Evolutionary conservation across 306 rosid genomes (phyloP), one percentile per base, ranked within the genome.

Genomic region (Acacia melanoxylon): DNA sequence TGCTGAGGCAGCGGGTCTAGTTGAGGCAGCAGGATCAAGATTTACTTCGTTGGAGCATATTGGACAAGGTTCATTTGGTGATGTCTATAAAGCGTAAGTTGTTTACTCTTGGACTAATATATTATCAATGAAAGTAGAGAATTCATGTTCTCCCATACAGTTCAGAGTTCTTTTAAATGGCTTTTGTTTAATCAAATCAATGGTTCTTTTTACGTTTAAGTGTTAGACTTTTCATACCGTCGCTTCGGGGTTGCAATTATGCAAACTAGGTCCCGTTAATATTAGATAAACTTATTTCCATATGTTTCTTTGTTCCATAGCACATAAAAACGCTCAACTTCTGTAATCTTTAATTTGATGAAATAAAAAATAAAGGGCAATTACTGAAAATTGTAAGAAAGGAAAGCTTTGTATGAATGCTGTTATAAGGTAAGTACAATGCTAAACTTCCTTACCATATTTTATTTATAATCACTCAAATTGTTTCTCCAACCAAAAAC

Each of bases 21-120:
- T n/a, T n/a, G n/a, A n/a, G n/a, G n/a, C n/a, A n/a, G n/a, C n/a
- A 4, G 98, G 97, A 68, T 85, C 98, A 16, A 93, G 99, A 74
- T 96, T 96, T 85, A 82, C 85, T 86, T 86, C 90, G 15, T 85
- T 93, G 88, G 97, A 96, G 83, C 97, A 92, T 48, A 96, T 96
- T 80, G 99, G 99, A 48, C 92, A 90, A 83, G 99, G 99, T 81
- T 96, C 99, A 20, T 93, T 96, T 67, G 99, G 99, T 1, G 97
- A 96, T 54, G 99, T 96, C 75, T 96, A 92, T 82, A 96, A 93
- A 89, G 99, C 88, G 99, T 96, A 82, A 84, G 97, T 35, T 83
- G 51, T 74, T 41, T 22, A 59, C 72, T 80, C 82, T 79, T 71
- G 22, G 31, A 85, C 61, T 74, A 52, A 24, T 78, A 29, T 73